Evolutionary conservation across 169 alveolate genomes (phyloP), one percentile per base, ranked within the genome.

Genomic region (Pseudocohnilembus persalinus): DNA sequence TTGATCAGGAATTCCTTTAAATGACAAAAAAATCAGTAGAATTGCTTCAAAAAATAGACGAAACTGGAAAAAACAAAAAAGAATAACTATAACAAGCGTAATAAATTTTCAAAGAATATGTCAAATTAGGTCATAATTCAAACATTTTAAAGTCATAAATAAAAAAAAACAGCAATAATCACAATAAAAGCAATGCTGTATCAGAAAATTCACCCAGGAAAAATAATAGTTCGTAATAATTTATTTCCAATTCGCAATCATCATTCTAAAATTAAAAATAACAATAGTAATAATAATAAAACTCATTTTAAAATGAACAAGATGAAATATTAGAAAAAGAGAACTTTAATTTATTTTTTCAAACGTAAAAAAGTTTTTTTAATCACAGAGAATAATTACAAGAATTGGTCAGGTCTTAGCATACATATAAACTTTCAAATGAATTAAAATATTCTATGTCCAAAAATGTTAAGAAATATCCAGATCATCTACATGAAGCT

Each of bases 371-470:
- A 31, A 72, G 75, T 26, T 79, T 79, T 63, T 79, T 79, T 49
- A 79, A 79, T 64, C 84, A 79, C 64, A 79, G 64, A 49, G 35
- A 34, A 0, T 49, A 72, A 26, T 34, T 33, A 15, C 73, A 79
- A 31, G 84, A 79, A 30, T 49, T 79, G 30, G 28, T 79, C 30
- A 34, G 84, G 29, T 79, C 84, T 0, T 63, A 79, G 49, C 74
- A 35, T 63, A 15, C 63, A 63, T 79, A 79, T 29, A 79, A 79
- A 79, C 20, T 79, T 24, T 1, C 30, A 26, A 68, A 79, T 63
- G 84, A 79, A 63, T 79, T 79, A n/a, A 79, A 79, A n/a, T 79
- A 79, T 63, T 49, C 77, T 34, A 35, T 49, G n/a, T 68, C 35
- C 0, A 79, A 79, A 32, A 79, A 79, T 28, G 27, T 49, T 24